Conservation (phyloP, 2,329 filamentous ascomycete genomes). For the Epichloe baconii region DNA sequence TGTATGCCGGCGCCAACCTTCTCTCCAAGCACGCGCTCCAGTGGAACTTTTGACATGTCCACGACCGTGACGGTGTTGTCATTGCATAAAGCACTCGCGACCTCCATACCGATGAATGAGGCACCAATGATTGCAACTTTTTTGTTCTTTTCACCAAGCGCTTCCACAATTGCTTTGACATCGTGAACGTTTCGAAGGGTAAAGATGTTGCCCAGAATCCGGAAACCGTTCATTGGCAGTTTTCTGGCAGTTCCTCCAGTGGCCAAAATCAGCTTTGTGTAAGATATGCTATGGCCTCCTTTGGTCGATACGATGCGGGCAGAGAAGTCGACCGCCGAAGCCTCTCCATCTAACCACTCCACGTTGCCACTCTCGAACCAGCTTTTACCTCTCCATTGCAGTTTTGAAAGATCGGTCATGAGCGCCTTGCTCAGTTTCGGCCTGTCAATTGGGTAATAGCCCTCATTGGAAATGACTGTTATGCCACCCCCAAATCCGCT, state of each 20-base stretch:
- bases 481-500: constrained; percentile 69
- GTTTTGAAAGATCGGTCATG: constrained; percentile 64
- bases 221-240: constrained; percentile 74
- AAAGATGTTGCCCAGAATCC: constrained; percentile 78
- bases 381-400: constrained; percentile 61
- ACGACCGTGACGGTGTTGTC: constrained; percentile 77
- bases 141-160: constrained; percentile 72
- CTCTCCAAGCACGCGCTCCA: constrained; percentile 75
- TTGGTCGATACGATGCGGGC: constrained; percentile 63
- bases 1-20: constrained; percentile 73
- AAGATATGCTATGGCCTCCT: constrained; percentile 55
- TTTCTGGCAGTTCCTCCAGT: constrained; percentile 68
- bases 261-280: constrained; percentile 81
- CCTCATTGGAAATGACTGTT: constrained; percentile 73
- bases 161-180: constrained; percentile 61
- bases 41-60: constrained; percentile 74
- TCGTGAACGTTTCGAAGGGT: constrained; percentile 67
- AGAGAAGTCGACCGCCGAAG: constrained; percentile 63
- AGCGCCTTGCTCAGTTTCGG: constrained; percentile 94
- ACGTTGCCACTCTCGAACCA: constrained; percentile 59
- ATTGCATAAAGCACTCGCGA: constrained; percentile 69
- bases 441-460: constrained; percentile 78
- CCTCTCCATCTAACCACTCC: constrained; percentile 48
- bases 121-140: constrained; percentile 83
- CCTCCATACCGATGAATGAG: constrained; percentile 96